A percentile compares a stretch with the other conserved stretches of the same genome.
Conservation (phyloP, 140 eudicot genomes). For the Oenanthe javanica region DNA sequence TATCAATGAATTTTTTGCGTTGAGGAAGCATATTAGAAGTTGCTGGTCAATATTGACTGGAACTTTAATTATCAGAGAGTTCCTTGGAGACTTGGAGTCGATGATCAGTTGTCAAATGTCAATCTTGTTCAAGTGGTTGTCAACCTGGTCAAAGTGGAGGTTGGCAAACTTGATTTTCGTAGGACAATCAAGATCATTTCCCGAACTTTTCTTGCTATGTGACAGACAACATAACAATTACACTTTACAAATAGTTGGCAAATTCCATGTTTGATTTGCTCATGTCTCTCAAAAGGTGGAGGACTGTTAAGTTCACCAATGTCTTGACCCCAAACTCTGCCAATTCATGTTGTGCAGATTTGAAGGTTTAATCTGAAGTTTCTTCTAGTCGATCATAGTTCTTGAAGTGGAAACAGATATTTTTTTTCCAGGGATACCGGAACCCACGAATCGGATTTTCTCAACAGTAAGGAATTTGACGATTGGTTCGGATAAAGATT, state of each 20-base stretch:
- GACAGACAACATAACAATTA: conserved; percentile 23
- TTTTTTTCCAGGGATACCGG: conserved; percentile 30
- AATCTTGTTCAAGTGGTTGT: neutral
- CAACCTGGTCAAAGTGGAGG: neutral
- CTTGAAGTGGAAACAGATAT: conserved; percentile 32
- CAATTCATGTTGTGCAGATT: conserved; percentile 18
- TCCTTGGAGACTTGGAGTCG: neutral
- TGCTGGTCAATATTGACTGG: neutral
- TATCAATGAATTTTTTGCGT: neutral
- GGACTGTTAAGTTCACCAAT: conserved; percentile 30
- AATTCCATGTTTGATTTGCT: conserved; percentile 31
- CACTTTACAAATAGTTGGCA: conserved; percentile 32
- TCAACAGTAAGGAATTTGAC: conserved; percentile 27
- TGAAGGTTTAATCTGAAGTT: conserved; percentile 7
- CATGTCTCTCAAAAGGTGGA: conserved; percentile 37
- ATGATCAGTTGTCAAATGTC: neutral
- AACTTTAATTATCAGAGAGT: neutral
- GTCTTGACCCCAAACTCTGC: conserved; percentile 27
- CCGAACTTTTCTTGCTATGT: conserved; percentile 16
- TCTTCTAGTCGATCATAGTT: conserved; percentile 21
- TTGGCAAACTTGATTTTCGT: conserved; percentile 18
- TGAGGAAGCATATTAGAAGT: neutral
- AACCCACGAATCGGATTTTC: conserved; percentile 32
- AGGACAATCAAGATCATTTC: neutral
- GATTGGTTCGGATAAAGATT: conserved; percentile 23